Evolutionary conservation across 2,329 filamentous ascomycete genomes (phyloP).

Genomic region (Trichoderma brevicompactum): DNA sequence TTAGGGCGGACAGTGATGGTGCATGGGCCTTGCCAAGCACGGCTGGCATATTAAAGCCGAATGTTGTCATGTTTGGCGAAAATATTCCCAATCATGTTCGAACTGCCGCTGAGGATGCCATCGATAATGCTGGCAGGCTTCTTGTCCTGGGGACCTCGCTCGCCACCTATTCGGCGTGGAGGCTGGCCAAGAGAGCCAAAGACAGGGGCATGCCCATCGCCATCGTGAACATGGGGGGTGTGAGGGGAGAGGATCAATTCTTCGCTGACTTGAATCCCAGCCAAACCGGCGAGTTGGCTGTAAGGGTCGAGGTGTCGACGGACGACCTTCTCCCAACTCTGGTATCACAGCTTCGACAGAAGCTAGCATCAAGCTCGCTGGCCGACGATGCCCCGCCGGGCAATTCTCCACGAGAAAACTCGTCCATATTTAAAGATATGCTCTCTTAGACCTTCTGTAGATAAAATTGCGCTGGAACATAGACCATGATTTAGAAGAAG

Average conservation of each 20-base stretch:
- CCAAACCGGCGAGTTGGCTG: slow-evolving; percentile 56
- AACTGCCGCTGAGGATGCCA: slow-evolving; percentile 73
- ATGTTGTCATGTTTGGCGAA: slow-evolving; percentile 96
- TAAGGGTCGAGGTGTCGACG: slow-evolving; percentile 62
- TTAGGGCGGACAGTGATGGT: slow-evolving; percentile 78
- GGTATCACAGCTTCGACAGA: slow-evolving; percentile 54
- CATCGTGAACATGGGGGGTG: slow-evolving; percentile 84
- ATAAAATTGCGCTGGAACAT: slow-evolving; percentile 19
- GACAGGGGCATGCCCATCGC: slow-evolving; percentile 84
- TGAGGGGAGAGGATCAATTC: slow-evolving; percentile 76
- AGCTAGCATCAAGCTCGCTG: slow-evolving; percentile 27
- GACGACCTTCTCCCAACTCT: slow-evolving; percentile 62
- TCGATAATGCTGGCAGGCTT: slow-evolving; percentile 75
- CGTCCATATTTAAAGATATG: slow-evolving; percentile 61
- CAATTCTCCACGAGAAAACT: slow-evolving; percentile 31
- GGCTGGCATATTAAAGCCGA: slow-evolving; percentile 86
- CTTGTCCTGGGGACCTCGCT: slow-evolving; percentile 87
- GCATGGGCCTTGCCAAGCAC: slow-evolving; percentile 71
- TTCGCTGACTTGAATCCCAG: slow-evolving; percentile 60
- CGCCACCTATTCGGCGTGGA: slow-evolving; percentile 94
- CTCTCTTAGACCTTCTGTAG: slow-evolving; percentile 52
- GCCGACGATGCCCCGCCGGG: neutral
- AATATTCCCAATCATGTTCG: slow-evolving; percentile 75
- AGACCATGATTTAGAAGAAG: slow-evolving; percentile 52
- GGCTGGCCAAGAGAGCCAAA: slow-evolving; percentile 80